These are phyloP conservation scores for Leccinum rimulosum DNA, from an alignment of 768 basidiomycete species.

Conservation along the genomic window DNA sequence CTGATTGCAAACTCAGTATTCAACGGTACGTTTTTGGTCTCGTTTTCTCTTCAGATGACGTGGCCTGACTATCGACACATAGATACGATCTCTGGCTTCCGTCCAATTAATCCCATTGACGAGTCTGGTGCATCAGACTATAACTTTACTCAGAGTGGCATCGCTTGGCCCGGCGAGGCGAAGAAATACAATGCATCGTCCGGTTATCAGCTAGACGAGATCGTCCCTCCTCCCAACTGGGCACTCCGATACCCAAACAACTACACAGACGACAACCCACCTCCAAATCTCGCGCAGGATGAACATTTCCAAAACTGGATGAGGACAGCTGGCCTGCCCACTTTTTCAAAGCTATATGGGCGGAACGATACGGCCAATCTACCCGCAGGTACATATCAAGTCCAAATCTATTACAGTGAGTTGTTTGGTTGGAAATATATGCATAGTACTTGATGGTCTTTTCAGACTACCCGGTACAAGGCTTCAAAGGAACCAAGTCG, in stretches of 20 bases:
- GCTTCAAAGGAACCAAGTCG: conserved; percentile 93
- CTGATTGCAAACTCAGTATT: conserved; percentile 96
- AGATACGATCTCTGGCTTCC: conserved; percentile 80
- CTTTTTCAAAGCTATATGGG: conserved; percentile 93
- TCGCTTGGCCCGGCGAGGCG: conserved; percentile 94
- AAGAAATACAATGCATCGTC: conserved; percentile 76
- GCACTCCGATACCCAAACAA: conserved; percentile 61
- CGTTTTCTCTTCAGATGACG: background rate
- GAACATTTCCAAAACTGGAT: conserved; percentile 99
- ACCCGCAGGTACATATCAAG: conserved; percentile 68
- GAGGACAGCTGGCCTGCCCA: conserved; percentile 95
- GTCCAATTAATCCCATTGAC: conserved; percentile 39
- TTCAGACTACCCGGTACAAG: conserved; percentile 89
- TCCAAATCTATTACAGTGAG: conserved; percentile 77
- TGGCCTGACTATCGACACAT: conserved; percentile 2
- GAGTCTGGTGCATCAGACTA: conserved; percentile 51
- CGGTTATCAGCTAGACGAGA: conserved; percentile 58
- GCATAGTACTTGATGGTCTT: conserved; percentile 5
- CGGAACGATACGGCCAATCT: conserved; percentile 81
- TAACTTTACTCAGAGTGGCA: conserved; percentile 70
- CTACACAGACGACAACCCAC: conserved; percentile 61
- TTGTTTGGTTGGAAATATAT: background rate
- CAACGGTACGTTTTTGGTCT: conserved; percentile 61
- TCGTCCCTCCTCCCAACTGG: conserved; percentile 97
- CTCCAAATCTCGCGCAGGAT: conserved; percentile 71